Conservation (phyloP, 495 filamentous ascomycete genomes). For the Penicillium nucicola region DNA sequence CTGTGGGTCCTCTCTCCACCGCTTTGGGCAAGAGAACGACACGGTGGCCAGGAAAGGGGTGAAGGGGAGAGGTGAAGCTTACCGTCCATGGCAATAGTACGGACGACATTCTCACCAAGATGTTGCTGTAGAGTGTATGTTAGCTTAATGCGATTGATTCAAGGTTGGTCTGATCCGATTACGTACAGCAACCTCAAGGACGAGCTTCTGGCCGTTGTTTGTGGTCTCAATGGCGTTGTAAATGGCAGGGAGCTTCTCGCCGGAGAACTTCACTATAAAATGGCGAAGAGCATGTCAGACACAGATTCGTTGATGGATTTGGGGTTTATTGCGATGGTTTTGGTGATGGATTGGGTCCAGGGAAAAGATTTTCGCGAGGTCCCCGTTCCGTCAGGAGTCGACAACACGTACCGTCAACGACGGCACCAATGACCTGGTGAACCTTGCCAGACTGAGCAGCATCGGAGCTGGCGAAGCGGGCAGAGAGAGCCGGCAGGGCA, state of each 20-base stretch:
- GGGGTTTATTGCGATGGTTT: conserved; percentile 35
- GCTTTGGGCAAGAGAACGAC: conserved; percentile 18
- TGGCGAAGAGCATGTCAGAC: conserved; percentile 39
- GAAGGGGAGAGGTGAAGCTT: conserved; percentile 37
- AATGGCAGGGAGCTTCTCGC: conserved; percentile 91
- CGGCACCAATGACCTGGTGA: conserved; percentile 78
- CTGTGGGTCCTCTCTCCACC: conserved; percentile 18
- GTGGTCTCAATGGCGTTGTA: conserved; percentile 91
- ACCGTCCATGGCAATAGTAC: conserved; percentile 99
- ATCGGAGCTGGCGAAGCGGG: conserved; percentile 69
- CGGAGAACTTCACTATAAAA: conserved; percentile 83
- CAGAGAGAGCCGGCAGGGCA: conserved; percentile 57
- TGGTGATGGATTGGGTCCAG: conserved; percentile 32
- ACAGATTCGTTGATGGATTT: conserved; percentile 23
- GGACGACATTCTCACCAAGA: conserved; percentile 97
- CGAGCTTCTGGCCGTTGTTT: conserved; percentile 91
- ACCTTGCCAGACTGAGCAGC: conserved; percentile 71
- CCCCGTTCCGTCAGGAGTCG: conserved; percentile 25
- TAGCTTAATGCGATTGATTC: conserved; percentile 21
- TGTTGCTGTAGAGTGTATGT: conserved; percentile 72
- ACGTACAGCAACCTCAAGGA: conserved; percentile 95
- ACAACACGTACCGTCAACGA: conserved; percentile 60
- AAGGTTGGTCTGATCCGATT: conserved; percentile 24
- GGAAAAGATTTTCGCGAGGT: conserved; percentile 48
- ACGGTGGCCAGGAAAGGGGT: conserved; percentile 21